Base-by-base conservation (phyloP, 2,329 filamentous ascomycete species). In the Botrytis paeoniae region DNA sequence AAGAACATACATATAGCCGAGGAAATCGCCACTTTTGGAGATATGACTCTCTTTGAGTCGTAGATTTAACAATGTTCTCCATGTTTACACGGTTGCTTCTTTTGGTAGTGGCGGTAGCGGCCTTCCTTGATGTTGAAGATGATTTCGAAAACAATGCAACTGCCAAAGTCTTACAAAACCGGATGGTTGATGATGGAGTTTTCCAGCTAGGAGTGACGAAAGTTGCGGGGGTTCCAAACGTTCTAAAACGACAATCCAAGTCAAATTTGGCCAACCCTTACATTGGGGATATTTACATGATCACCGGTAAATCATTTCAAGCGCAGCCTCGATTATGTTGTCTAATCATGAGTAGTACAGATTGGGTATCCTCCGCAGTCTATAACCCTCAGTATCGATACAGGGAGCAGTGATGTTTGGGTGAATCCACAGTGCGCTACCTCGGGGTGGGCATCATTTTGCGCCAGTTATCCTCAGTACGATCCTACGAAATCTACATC, bases 401-500 rank as follows among this genome's bases (percentile, higher is more conserved):
- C 41, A 29, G 71, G 64, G 18, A 69, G 63, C 29, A 69, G 71
- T 69, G 71, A 72, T 61, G 22, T 72, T 18, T 69, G 71, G 71
- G 71, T 72, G 1, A 72, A 72, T 41, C 64, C 64, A 25, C 45
- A 51, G 37, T 72, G 71, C 41, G 69, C 64, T 69, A 72, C 64
- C n/a, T 72, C 71, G 37, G 64, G 71, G 61, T 72, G 71, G 64
- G 18, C 37, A 29, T 51, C 71, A 12, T 72, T 72, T 60, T 72
- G 71, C 25, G 12, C 18, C 29, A 35, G 7, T 25, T 72, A 51
- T 18, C 54, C 71, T 41, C 63, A 54, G 35, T 69, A 69, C 54
- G n/a, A 69, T 43, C 64, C 51, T 22, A 51, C 54, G 5, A 72
- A 69, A 35, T 72, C 71, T 32, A 45, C 54, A 0, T 60, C 51